A percentile compares a stretch with the other conserved stretches of the same genome.
Evolutionary conservation across 202 grass and related monocot species (phyloP).

Genomic region (Zoysia matrella): DNA sequence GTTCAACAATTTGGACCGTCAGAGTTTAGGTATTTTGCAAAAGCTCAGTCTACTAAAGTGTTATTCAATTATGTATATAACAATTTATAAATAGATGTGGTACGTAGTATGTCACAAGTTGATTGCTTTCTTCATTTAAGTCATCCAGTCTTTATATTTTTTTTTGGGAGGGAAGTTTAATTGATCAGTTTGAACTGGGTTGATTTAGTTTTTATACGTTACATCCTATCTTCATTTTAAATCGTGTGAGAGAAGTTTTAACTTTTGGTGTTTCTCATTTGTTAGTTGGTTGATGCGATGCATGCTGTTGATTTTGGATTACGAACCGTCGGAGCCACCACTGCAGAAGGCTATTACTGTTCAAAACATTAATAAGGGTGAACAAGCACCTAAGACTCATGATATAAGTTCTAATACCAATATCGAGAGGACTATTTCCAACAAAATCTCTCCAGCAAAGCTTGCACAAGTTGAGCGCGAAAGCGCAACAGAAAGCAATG

Average conservation of each 20-base stretch:
- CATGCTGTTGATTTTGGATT: constrained; percentile 54
- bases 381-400: constrained; percentile 31
- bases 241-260: constrained; percentile 34
- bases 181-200: constrained; percentile 31
- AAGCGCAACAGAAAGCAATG: constrained; percentile 69
- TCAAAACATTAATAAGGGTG: constrained; percentile 43
- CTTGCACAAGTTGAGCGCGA: constrained; percentile 94
- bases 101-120: neutral
- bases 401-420: constrained; percentile 35
- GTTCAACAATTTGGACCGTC: constrained; percentile 76
- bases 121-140: neutral
- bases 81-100: neutral
- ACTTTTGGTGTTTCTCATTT: constrained; percentile 37
- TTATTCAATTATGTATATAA: neutral
- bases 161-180: neutral
- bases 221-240: neutral
- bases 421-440: constrained; percentile 48
- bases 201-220: neutral
- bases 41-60: neutral
- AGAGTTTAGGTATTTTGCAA: constrained; percentile 78
- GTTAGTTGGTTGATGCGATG: constrained; percentile 63
- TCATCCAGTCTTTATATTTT: neutral
- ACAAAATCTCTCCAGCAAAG: constrained; percentile 76
- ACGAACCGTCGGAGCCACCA: constrained; percentile 33
- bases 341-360: constrained; percentile 22